Conservation (phyloP, 345 rosid species). For the Arabis hirsuta region DNA sequence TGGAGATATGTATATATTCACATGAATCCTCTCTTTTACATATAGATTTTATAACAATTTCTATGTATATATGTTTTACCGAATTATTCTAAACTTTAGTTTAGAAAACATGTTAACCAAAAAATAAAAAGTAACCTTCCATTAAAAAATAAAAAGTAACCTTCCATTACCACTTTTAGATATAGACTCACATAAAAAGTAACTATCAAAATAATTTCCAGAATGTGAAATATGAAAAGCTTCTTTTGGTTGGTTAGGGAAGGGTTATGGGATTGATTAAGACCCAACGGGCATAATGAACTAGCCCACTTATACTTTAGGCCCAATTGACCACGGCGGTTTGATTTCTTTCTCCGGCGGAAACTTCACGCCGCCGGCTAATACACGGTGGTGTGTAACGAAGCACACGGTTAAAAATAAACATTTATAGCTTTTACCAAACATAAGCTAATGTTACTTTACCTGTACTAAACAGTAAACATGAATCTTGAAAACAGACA, state of each 20-base stretch:
- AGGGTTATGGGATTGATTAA: background rate
- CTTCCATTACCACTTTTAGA: background rate
- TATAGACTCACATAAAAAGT: background rate
- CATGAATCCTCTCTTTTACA: background rate
- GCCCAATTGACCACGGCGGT: slow-evolving; percentile 6
- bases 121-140: background rate
- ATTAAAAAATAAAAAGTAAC: no score
- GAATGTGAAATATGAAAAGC: background rate
- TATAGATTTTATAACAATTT: background rate
- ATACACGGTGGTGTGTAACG: background rate
- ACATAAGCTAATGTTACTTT: slow-evolving; percentile 17
- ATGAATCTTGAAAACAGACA: slow-evolving; percentile 23
- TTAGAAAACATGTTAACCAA: background rate
- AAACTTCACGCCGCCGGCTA: background rate
- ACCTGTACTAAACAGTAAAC: slow-evolving; percentile 14
- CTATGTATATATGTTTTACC: background rate
- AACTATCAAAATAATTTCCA: background rate
- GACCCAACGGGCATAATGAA: slow-evolving; percentile 17
- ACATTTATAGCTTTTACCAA: slow-evolving; percentile 17
- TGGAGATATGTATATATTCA: slow-evolving; percentile 1
- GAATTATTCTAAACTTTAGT: background rate
- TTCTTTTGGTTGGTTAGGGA: background rate
- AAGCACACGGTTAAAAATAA: no score
- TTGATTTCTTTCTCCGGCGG: background rate
- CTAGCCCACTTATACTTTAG: background rate